Percentiles rank a stretch among this genome's conserved stretches.
These are phyloP conservation scores for Penicillium maclennaniae DNA, from an alignment of 495 filamentous ascomycete species.

Conservation along the genomic window DNA sequence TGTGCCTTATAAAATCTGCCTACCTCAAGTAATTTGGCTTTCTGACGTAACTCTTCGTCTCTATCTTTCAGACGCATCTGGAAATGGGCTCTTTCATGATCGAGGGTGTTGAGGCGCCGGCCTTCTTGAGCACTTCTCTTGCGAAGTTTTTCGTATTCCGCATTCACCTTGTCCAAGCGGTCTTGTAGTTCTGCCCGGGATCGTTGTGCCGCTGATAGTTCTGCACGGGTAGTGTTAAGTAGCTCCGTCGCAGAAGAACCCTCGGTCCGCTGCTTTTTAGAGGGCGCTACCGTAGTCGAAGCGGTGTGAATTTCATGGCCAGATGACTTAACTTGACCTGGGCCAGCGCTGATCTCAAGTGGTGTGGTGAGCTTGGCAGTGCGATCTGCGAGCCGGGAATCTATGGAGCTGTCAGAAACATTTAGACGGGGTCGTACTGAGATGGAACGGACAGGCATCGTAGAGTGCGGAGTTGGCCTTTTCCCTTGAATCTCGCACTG, in stretches of 20 bases:
- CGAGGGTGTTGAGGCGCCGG: conserved; percentile 57
- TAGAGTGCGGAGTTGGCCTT: conserved; percentile 54
- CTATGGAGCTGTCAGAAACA: conserved; percentile 40
- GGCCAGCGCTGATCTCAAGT: conserved; percentile 2
- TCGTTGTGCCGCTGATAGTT: conserved; percentile 72
- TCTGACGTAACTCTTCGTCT: conserved; percentile 79
- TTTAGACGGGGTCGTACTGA: neutral
- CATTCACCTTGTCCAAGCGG: conserved; percentile 53
- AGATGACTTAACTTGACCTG: neutral
- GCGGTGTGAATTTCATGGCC: conserved; percentile 10
- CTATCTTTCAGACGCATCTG: conserved; percentile 65
- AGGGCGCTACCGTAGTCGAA: conserved; percentile 14
- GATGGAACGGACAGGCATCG: conserved; percentile 49
- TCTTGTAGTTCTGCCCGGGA: conserved; percentile 62
- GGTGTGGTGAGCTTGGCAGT: conserved; percentile 51
- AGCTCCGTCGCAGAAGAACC: conserved; percentile 29
- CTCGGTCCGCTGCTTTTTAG: conserved; percentile 26
- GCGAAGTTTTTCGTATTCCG: conserved; percentile 58
- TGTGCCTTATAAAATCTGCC: conserved; percentile 6
- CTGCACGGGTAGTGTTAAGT: conserved; percentile 51
- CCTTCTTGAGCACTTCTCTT: conserved; percentile 51
- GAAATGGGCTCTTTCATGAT: conserved; percentile 58
- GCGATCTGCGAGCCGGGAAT: conserved; percentile 66
- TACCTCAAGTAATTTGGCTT: conserved; percentile 76
- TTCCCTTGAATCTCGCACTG: conserved; percentile 54